A percentile compares a stretch with the other conserved stretches of the same genome.
Evolutionary conservation across 129 eudicot genomes (phyloP).

Genomic region (Saposhnikovia divaricata): DNA sequence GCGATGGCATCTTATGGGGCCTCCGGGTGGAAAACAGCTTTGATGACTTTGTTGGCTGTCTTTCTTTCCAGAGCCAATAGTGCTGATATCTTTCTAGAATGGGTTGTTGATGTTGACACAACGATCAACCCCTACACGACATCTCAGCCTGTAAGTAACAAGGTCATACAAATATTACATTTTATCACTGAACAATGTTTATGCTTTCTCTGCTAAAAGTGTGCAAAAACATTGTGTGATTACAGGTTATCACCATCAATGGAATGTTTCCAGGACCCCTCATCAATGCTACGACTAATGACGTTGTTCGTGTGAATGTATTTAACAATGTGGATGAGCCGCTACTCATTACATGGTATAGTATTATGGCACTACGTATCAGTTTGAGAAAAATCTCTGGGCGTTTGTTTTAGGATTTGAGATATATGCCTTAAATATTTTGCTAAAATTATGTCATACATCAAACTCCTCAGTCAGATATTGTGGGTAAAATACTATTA

Average conservation of each 20-base stretch:
- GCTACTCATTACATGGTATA: slow-evolving; percentile 63
- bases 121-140: slow-evolving; percentile 24
- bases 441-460: too few relatives aligned
- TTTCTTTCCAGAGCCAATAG: slow-evolving; percentile 24
- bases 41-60: slow-evolving; percentile 13
- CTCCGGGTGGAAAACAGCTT: slow-evolving; percentile 17
- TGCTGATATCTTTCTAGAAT: slow-evolving; percentile 37
- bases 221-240: background rate
- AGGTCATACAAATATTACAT: background rate
- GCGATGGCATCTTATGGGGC: slow-evolving; percentile 31
- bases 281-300: slow-evolving; percentile 68
- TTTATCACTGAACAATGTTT: background rate
- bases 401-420: background rate
- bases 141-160: slow-evolving; percentile 33
- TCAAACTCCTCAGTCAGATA: background rate
- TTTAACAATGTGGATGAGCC: slow-evolving; percentile 62
- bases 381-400: background rate
- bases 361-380: background rate
- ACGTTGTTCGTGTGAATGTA: slow-evolving; percentile 47
- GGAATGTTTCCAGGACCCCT: slow-evolving; percentile 68
- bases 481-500: background rate
- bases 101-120: slow-evolving; percentile 39
- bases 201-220: slow-evolving; percentile 4
- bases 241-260: slow-evolving; percentile 63
- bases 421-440: too few relatives aligned